phyloP scores from a whole-genome alignment of 139 green algal species.

The Chlamydomonas eustigma region DNA sequence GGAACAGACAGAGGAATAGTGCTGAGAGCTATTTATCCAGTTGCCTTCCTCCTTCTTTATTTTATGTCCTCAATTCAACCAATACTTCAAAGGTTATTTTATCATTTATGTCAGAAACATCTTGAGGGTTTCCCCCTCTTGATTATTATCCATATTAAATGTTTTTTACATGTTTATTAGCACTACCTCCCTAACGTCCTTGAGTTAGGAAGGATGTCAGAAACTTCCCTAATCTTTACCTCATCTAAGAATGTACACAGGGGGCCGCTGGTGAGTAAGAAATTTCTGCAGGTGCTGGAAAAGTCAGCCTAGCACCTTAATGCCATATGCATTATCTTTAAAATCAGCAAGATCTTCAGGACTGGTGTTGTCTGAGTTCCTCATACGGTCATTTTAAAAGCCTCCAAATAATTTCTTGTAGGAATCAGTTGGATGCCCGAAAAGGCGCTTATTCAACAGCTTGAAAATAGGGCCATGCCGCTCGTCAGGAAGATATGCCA shows the following conservation, averaged over 20 bases:
- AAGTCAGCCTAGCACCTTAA: neutral
- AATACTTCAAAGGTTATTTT: no score
- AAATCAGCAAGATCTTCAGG: neutral
- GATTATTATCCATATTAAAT: neutral
- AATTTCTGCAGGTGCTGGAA: neutral
- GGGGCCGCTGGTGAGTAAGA: neutral
- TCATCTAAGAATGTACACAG: neutral
- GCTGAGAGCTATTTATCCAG: neutral
- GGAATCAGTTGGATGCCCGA: conserved; percentile 15
- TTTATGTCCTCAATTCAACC: no score
- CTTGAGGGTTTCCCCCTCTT: neutral
- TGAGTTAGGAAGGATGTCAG: no score
- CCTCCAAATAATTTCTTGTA: conserved; percentile 6
- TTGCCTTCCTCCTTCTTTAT: neutral
- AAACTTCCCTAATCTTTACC: neutral
- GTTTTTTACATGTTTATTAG: neutral
- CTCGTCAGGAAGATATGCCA: conserved; percentile 19
- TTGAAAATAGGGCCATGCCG: conserved; percentile 27
- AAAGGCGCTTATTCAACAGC: conserved; percentile 20
- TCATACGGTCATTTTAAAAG: neutral
- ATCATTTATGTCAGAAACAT: no score
- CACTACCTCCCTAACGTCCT: no score
- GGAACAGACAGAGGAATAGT: neutral
- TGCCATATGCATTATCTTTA: neutral
- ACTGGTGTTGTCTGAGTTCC: no score